phyloP scores from a whole-genome alignment of 371 early-diverging fungal species.

The Mortierella sp. region DNA sequence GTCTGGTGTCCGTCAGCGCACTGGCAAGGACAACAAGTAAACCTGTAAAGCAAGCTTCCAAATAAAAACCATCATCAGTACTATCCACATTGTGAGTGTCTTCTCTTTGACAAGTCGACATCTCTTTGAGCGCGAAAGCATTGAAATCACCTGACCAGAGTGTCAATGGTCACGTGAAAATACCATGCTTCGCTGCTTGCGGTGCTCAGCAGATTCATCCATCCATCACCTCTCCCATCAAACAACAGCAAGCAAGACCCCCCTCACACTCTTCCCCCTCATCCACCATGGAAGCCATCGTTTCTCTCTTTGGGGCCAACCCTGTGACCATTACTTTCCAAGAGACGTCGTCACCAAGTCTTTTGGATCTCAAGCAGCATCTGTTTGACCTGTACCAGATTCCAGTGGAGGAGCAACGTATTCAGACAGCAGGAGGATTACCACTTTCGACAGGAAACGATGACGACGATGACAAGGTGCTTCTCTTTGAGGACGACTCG shows the following conservation, averaged over 20 bases:
- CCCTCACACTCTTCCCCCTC: too few species aligned
- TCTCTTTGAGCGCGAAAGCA: too few species aligned
- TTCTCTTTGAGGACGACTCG: conserved; percentile 22
- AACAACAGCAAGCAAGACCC: not conserved
- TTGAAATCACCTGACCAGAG: too few species aligned
- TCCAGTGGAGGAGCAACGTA: conserved; percentile 60
- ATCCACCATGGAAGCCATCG: conserved; percentile 43
- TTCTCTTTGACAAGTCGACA: too few species aligned
- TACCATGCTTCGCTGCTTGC: too few species aligned
- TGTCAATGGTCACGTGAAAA: too few species aligned
- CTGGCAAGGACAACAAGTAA: conserved; percentile 26
- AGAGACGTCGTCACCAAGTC: conserved; percentile 17
- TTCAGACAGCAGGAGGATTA: conserved; percentile 58
- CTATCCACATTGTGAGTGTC: too few species aligned
- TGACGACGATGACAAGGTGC: conserved; percentile 40
- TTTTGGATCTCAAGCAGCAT: conserved; percentile 54
- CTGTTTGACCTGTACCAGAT: conserved; percentile 55
- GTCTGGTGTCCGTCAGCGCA: conserved; percentile 24
- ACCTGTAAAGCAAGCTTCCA: too few species aligned
- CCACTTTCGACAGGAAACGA: conserved; percentile 30
- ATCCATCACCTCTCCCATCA: not conserved
- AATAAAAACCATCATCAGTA: too few species aligned
- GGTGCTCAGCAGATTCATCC: too few species aligned
- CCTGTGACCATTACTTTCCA: conserved; percentile 42
- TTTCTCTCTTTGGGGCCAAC: conserved; percentile 47